Percentiles rank a stretch among this genome's conserved stretches.
These are phyloP conservation scores for Pyricularia grisea DNA, from an alignment of 2,329 filamentous ascomycete genomes.

Conservation along the genomic window DNA sequence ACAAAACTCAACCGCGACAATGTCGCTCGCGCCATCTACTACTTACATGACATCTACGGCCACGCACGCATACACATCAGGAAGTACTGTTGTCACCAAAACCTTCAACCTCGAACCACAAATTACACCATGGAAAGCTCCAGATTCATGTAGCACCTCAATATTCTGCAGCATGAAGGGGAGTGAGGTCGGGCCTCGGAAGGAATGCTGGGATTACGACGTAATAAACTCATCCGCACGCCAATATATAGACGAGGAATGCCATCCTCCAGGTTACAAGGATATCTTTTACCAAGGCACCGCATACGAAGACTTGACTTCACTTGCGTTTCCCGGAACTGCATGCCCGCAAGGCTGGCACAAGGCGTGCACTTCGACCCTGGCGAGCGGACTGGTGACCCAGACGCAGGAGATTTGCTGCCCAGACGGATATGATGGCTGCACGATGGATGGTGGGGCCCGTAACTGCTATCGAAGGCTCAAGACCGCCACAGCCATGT, in stretches of 20 bases:
- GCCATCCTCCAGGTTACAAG: slow-evolving; percentile 3
- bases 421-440: not conserved
- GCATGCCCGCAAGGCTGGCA: slow-evolving; percentile 4
- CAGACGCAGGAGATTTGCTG: slow-evolving; percentile 2
- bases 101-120: not conserved
- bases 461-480: slow-evolving; percentile 1
- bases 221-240: not conserved
- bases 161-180: not conserved
- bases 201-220: slow-evolving; percentile 1
- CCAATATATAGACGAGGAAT: not conserved
- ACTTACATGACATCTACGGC: not conserved
- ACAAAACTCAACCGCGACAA: not conserved
- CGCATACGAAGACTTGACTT: not conserved
- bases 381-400: not conserved
- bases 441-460: not conserved
- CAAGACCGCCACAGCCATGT: not conserved
- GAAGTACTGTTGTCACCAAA: not conserved
- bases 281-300: not conserved
- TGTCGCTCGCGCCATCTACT: not conserved
- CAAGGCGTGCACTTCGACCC: not conserved
- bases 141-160: not conserved
- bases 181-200: not conserved
- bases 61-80: not conserved
- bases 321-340: not conserved
- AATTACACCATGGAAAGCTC: slow-evolving; percentile 6